Conservation (phyloP, 129 eudicot species). For the Flaveria robusta region DNA sequence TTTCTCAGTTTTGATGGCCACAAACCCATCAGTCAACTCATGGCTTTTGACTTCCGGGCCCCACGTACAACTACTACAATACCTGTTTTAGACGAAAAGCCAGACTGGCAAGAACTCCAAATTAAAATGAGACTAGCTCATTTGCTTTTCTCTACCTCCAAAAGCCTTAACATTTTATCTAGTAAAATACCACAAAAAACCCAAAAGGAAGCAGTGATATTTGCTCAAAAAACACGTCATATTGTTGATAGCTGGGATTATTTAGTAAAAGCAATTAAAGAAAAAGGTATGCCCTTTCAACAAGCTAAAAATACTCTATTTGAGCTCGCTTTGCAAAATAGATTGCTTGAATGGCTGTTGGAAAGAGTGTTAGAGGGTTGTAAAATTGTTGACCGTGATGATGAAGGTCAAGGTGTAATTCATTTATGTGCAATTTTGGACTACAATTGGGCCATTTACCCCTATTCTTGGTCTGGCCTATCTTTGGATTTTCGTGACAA, state of each 20-base stretch:
- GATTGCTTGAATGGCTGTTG: conserved; percentile 79
- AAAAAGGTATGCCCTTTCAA: conserved; percentile 46
- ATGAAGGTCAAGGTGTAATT: conserved; percentile 85
- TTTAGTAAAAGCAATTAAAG: conserved; percentile 48
- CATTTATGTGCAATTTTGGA: conserved; percentile 95
- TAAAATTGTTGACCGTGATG: conserved; percentile 63
- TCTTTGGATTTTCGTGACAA: conserved; percentile 92
- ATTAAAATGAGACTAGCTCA: conserved; percentile 84
- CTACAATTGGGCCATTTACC: conserved; percentile 90
- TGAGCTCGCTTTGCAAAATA: conserved; percentile 80
- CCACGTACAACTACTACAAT: conserved; percentile 31
- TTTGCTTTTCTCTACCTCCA: conserved; percentile 85
- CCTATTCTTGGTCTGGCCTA: conserved; percentile 76
- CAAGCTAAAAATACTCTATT: conserved; percentile 70
- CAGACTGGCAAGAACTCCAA: conserved; percentile 61
- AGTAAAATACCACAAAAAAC: conserved; percentile 51
- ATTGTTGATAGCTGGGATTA: conserved; percentile 58
- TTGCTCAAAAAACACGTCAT: conserved; percentile 59
- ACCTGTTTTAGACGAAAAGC: conserved; percentile 40
- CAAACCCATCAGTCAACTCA: conserved; percentile 71
- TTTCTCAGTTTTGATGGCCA: conserved; percentile 76
- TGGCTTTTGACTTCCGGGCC: conserved; percentile 63
- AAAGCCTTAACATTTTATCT: conserved; percentile 55
- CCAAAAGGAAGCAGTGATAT: conserved; percentile 62
- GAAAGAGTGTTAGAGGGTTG: conserved; percentile 68